Conservation (phyloP, 345 rosid species). For the Geranium rotundifolium region DNA sequence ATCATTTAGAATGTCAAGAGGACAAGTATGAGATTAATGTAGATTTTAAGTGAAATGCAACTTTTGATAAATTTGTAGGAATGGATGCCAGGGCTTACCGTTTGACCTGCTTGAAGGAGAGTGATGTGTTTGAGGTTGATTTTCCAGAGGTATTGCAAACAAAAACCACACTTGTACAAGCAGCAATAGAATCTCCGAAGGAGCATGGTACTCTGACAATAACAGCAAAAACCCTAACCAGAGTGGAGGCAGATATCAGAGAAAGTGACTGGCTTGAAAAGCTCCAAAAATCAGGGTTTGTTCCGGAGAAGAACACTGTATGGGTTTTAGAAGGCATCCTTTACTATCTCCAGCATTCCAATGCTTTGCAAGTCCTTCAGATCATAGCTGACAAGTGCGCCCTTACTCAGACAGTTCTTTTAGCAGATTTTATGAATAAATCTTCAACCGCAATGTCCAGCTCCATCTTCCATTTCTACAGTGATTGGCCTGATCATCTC, state of each 20-base stretch:
- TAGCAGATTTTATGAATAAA: conserved; percentile 95
- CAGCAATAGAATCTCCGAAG: conserved; percentile 40
- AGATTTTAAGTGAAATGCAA: no score
- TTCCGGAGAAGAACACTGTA: conserved; percentile 53
- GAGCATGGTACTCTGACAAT: conserved; percentile 25
- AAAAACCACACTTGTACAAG: conserved; percentile 52
- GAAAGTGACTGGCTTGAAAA: conserved; percentile 59
- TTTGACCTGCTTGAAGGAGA: conserved; percentile 54
- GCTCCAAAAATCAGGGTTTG: conserved; percentile 62
- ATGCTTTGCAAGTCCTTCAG: conserved; percentile 84
- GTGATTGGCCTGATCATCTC: conserved; percentile 92
- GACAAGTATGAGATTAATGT: neutral
- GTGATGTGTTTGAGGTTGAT: conserved; percentile 76
- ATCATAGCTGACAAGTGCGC: conserved; percentile 61
- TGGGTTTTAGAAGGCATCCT: conserved; percentile 96
- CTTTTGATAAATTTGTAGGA: conserved; percentile 24
- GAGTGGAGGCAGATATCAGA: conserved; percentile 74
- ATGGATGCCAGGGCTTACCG: conserved; percentile 94
- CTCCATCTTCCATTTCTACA: conserved; percentile 69
- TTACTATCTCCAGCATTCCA: conserved; percentile 66
- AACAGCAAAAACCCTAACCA: conserved; percentile 59
- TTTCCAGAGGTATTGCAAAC: conserved; percentile 60
- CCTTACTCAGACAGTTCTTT: conserved; percentile 53
- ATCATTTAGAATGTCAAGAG: neutral
- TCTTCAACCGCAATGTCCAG: conserved; percentile 56